phyloP scores from a whole-genome alignment of 1,284 basidiomycete species.

The Schizophyllum commune region DNA sequence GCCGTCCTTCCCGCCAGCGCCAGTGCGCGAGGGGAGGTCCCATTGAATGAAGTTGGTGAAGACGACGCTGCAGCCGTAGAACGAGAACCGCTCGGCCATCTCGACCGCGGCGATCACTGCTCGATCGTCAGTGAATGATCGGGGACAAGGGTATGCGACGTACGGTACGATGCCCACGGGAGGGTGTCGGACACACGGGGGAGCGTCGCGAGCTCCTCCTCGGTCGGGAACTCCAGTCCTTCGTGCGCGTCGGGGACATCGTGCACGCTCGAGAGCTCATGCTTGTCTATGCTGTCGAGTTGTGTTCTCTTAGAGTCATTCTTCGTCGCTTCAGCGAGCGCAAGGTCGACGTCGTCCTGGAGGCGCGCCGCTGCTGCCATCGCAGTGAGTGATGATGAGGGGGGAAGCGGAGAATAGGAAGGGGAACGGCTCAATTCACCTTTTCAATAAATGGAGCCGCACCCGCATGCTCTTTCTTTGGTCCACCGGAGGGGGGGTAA shows the following conservation, averaged over 20 bases:
- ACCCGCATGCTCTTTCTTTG: not conserved
- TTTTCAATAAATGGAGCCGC: not conserved
- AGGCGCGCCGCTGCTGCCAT: not conserved
- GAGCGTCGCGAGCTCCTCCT: slow-evolving; percentile 55
- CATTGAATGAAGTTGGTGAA: slow-evolving; percentile 73
- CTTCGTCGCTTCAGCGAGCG: not conserved
- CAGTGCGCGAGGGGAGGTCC: slow-evolving; percentile 65
- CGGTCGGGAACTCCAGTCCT: slow-evolving; percentile 60
- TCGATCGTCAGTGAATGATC: slow-evolving; percentile 10
- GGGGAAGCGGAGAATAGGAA: not conserved
- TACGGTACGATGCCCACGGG: slow-evolving; percentile 62
- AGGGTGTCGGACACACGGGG: slow-evolving; percentile 55
- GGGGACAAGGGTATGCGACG: slow-evolving; percentile 18
- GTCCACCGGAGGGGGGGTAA: not conserved
- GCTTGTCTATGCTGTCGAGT: not conserved
- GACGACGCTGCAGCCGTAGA: slow-evolving; percentile 59
- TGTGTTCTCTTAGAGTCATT: not conserved
- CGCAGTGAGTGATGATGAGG: not conserved
- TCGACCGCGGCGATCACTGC: slow-evolving; percentile 66
- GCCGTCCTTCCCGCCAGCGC: slow-evolving; percentile 45
- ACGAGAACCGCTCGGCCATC: slow-evolving; percentile 71
- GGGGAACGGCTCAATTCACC: not conserved
- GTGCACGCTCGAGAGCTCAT: not conserved
- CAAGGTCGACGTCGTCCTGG: not conserved
- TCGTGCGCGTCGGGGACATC: slow-evolving; percentile 31